Evolutionary conservation across 176 grass and related monocot genomes (phyloP).

Genomic region (Tuctoria greenei): DNA sequence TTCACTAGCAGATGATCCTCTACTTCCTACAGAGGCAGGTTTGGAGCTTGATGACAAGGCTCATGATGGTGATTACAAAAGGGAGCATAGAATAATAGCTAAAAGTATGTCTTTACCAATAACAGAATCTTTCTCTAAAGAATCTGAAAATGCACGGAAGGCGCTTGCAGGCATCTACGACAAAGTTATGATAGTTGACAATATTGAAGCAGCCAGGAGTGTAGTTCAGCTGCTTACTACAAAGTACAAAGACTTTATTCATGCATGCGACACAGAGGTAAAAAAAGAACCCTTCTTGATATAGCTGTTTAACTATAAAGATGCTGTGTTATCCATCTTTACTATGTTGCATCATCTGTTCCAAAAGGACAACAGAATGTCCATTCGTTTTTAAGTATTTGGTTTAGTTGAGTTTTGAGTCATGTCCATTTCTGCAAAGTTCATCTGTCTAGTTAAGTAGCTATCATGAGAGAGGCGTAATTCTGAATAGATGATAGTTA

Average conservation of each 20-base stretch:
- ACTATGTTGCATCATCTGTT: constrained; percentile 15
- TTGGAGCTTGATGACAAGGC: constrained; percentile 24
- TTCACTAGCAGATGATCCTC: neutral
- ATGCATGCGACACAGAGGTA: constrained; percentile 92
- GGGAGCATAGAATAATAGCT: neutral
- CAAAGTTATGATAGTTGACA: constrained; percentile 77
- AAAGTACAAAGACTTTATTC: constrained; percentile 67
- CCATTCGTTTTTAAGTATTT: neutral
- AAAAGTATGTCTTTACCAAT: constrained; percentile 10
- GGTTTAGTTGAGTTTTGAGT: constrained; percentile 17
- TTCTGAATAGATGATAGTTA: constrained; percentile 20
- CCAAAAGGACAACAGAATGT: constrained; percentile 8
- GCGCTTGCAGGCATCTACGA: constrained; percentile 51
- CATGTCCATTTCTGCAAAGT: neutral
- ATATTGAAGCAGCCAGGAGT: constrained; percentile 54
- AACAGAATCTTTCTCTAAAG: constrained; percentile 15
- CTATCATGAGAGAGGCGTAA: constrained; percentile 1
- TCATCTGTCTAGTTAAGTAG: constrained; percentile 2
- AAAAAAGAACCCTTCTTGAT: constrained; percentile 16
- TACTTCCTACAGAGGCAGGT: constrained; percentile 4
- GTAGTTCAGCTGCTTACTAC: constrained; percentile 67
- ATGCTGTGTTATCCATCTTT: constrained; percentile 9
- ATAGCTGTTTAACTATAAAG: constrained; percentile 27
- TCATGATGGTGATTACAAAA: constrained; percentile 19
- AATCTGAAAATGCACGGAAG: constrained; percentile 38